Percentiles rank a stretch among this genome's conserved stretches.
These are phyloP conservation scores for Globisporangium mamillatum DNA, from an alignment of 352 stramenopile genomes.

Conservation along the genomic window DNA sequence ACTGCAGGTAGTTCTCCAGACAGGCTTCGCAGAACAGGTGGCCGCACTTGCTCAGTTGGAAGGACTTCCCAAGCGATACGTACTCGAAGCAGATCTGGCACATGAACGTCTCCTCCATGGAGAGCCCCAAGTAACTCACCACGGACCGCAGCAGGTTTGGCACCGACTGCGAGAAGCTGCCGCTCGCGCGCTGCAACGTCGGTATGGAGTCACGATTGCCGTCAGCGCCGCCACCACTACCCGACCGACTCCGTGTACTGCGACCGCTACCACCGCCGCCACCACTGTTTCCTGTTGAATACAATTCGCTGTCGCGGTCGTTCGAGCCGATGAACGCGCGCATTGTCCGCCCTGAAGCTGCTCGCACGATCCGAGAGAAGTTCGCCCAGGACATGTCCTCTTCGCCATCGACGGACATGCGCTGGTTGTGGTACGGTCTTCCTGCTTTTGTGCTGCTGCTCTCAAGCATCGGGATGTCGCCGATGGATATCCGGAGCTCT, in stretches of 20 bases:
- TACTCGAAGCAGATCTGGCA: slow-evolving; percentile 83
- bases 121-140: slow-evolving; percentile 48
- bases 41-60: slow-evolving; percentile 42
- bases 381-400: slow-evolving; percentile 28
- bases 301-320: slow-evolving; percentile 23
- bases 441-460: slow-evolving; percentile 5
- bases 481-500: slow-evolving; percentile 15
- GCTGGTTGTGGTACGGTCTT: not conserved
- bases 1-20: slow-evolving; percentile 59
- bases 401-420: not conserved
- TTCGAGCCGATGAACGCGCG: slow-evolving; percentile 20
- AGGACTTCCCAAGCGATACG: slow-evolving; percentile 28
- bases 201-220: slow-evolving; percentile 13
- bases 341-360: slow-evolving; percentile 28
- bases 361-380: slow-evolving; percentile 28
- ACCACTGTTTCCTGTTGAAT: slow-evolving; percentile 7
- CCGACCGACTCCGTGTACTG: slow-evolving; percentile 3
- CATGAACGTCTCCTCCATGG: slow-evolving; percentile 66
- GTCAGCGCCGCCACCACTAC: not conserved
- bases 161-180: slow-evolving; percentile 26
- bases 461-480: slow-evolving; percentile 17
- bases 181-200: slow-evolving; percentile 11
- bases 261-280: not conserved
- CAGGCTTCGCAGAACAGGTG: slow-evolving; percentile 65
- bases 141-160: slow-evolving; percentile 52